These are phyloP conservation scores for Sarcocystis neurona DNA, from an alignment of 169 alveolate species.

Conservation along the genomic window DNA sequence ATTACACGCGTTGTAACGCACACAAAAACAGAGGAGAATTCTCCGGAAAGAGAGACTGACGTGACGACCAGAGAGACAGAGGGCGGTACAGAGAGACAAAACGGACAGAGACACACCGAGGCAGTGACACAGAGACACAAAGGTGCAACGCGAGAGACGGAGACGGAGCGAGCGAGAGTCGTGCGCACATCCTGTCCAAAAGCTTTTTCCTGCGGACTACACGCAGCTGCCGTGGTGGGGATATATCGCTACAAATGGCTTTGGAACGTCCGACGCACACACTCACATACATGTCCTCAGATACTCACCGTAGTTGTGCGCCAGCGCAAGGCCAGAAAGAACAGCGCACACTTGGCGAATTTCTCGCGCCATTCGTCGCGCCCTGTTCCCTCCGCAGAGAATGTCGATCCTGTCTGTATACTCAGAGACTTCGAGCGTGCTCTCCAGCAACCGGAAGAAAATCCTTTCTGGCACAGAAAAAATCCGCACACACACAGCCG, in stretches of 20 bases:
- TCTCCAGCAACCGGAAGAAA: constrained; percentile 83
- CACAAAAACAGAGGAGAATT: no score
- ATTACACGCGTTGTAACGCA: no score
- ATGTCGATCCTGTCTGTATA: constrained; percentile 88
- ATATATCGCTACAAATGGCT: no score
- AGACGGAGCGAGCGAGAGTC: background rate
- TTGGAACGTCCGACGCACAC: background rate
- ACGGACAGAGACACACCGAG: background rate
- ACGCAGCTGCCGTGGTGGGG: no score
- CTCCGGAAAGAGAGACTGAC: background rate
- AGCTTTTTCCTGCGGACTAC: no score
- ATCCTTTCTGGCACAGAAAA: constrained; percentile 74
- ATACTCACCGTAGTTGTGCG: constrained; percentile 80
- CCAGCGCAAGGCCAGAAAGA: constrained; percentile 87
- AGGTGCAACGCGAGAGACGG: background rate
- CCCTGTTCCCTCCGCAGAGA: constrained; percentile 74
- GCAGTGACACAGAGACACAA: background rate
- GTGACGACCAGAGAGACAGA: background rate
- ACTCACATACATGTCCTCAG: background rate
- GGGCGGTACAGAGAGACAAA: background rate
- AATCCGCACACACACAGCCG: background rate
- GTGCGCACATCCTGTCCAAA: background rate
- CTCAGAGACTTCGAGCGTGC: constrained; percentile 86
- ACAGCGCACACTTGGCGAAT: constrained; percentile 87
- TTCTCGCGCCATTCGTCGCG: constrained; percentile 79